These are phyloP conservation scores for Fusarium circinatum DNA, from an alignment of 2,329 filamentous ascomycete genomes.

Conservation along the genomic window DNA sequence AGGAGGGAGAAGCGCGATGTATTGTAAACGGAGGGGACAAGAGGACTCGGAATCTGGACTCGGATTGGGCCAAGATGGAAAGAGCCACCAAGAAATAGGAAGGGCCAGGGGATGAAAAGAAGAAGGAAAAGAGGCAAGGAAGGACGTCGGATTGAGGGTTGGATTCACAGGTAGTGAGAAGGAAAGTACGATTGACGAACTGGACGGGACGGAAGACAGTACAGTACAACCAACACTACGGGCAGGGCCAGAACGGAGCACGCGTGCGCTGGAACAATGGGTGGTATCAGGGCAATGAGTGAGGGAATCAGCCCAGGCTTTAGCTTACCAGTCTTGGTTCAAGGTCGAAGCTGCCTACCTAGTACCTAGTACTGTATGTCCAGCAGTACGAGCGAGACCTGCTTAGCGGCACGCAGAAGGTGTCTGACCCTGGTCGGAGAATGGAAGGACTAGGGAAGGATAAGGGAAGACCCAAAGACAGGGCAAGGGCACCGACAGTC, in stretches of 20 bases:
- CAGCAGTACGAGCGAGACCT: constrained; percentile 29
- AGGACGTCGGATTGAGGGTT: constrained; percentile 29
- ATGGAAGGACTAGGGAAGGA: constrained; percentile 40
- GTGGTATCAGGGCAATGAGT: constrained; percentile 40
- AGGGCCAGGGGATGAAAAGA: constrained; percentile 33
- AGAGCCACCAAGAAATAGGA: constrained; percentile 35
- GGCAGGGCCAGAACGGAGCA: constrained; percentile 27
- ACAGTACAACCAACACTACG: constrained; percentile 8
- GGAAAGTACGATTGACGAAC: background rate
- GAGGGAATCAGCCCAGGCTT: constrained; percentile 35
- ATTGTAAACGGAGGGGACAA: constrained; percentile 30
- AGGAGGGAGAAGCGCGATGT: constrained; percentile 31
- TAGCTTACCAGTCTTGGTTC: constrained; percentile 31
- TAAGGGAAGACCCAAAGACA: constrained; percentile 34
- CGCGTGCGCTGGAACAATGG: constrained; percentile 40
- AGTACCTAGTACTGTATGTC: background rate
- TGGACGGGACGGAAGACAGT: background rate
- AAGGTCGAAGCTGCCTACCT: constrained; percentile 26
- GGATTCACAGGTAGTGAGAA: constrained; percentile 19
- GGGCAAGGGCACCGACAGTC: constrained; percentile 35
- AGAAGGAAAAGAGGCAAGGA: constrained; percentile 30
- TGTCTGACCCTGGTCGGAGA: constrained; percentile 36
- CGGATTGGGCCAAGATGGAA: constrained; percentile 30
- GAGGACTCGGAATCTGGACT: constrained; percentile 32
- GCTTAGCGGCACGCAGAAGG: constrained; percentile 38